Base-by-base conservation (phyloP, 805 yeast genomes). In the Sungouiella thailandica region DNA sequence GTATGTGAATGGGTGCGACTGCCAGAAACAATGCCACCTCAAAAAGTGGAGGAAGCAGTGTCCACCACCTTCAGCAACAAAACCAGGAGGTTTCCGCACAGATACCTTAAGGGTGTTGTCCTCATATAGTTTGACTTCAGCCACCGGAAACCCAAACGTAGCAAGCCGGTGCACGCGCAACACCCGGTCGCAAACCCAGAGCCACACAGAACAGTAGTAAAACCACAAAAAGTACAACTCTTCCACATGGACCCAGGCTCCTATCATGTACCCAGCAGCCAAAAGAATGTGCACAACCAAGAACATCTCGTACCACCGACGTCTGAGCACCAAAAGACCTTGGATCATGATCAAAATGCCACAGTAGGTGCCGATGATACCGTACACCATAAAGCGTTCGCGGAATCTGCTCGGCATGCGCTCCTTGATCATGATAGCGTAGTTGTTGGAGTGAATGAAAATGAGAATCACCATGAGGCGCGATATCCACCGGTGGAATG, bases 1-100 rank as follows among this genome's bases (percentile, higher is more conserved):
- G 34, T 58, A 62, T 0, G 84, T 77, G 44, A 80, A 80, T 3
- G 87, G 87, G 52, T 80, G 86, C 1, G 84, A 76, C 46, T 80
- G 80, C 76, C 80, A 74, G 47, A 76, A 73, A 45, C 72, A 55
- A 23, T 59, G 43, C 28, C 65, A 61, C 22, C 48, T 58, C 28
- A 76, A 47, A 41, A 74, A 64, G 44, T 74, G 76, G 13, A 80
- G 53, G 57, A 75, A 80, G 18, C 76, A 76, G 52, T 75, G 80
- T 16, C 80, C 78, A 1, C 86, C 86, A 1, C 83, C 81, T 30
- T 56, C 55, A 4, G 72, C 65, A 16, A 64, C 61, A 80, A 83
- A 80, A 45, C 66, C 54, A 3, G 64, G 60, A 1, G 84, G 79
- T 26, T 65, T 69, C 13, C 70, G 70, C 9, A 77, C 64, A 11